These are phyloP conservation scores for Phytomonas serpens DNA, from an alignment of 208 protist species.

Conservation along the genomic window DNA sequence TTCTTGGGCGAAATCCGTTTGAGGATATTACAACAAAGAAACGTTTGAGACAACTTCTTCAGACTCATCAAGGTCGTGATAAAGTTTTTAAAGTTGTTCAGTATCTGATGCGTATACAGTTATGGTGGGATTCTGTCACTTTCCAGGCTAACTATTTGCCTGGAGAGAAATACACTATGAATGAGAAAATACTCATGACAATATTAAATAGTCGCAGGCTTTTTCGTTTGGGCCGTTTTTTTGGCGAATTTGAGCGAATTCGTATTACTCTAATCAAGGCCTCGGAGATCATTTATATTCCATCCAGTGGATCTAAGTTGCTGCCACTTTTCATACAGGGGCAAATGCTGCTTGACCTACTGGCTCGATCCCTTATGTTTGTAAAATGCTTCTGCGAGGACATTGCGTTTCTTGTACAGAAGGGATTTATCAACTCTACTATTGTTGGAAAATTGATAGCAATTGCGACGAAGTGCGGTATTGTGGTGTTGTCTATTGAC, in stretches of 20 bases:
- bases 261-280: slow-evolving; percentile 82
- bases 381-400: slow-evolving; percentile 86
- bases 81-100: slow-evolving; percentile 88
- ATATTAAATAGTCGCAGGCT: slow-evolving; percentile 84
- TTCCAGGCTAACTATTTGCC: slow-evolving; percentile 75
- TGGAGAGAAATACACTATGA: slow-evolving; percentile 58
- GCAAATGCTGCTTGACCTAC: slow-evolving; percentile 88
- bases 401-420: slow-evolving; percentile 79
- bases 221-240: slow-evolving; percentile 83
- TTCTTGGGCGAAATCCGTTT: slow-evolving; percentile 79
- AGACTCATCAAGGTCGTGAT: slow-evolving; percentile 86
- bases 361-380: slow-evolving; percentile 70
- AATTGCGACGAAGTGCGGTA: slow-evolving; percentile 57
- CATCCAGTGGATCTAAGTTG: slow-evolving; percentile 67
- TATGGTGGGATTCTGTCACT: slow-evolving; percentile 73
- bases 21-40: slow-evolving; percentile 79
- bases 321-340: slow-evolving; percentile 83
- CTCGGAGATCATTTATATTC: slow-evolving; percentile 82
- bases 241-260: slow-evolving; percentile 87
- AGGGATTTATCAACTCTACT: slow-evolving; percentile 83
- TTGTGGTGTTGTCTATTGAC: slow-evolving; percentile 81
- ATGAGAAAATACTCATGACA: slow-evolving; percentile 86
- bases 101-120: slow-evolving; percentile 73
- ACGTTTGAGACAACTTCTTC: slow-evolving; percentile 79
- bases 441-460: slow-evolving; percentile 73